A percentile compares a stretch with the other conserved stretches of the same genome.
phyloP scores from a whole-genome alignment of 148 eudicot species.

The Pharnaceum exiguum region DNA sequence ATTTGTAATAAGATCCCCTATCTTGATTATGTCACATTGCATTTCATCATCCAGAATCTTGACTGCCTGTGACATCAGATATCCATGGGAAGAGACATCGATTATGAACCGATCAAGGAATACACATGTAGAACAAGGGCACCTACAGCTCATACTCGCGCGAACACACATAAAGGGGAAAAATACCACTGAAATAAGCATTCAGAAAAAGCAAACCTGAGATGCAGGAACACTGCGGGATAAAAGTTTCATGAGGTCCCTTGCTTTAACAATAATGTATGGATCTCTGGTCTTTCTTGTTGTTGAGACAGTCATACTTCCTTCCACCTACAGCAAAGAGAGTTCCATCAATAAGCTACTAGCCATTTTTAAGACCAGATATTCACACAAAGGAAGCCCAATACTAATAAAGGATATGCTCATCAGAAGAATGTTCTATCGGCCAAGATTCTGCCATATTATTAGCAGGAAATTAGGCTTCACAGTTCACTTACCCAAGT shows the following conservation, averaged over 20 bases:
- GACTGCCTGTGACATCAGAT: constrained; percentile 48
- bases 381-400: no score
- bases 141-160: no score
- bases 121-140: background rate
- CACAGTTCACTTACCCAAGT: no score
- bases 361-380: no score
- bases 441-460: no score
- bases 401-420: no score
- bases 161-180: no score
- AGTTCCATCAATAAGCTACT: no score
- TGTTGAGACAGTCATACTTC: constrained; percentile 86
- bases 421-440: no score
- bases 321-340: constrained; percentile 66
- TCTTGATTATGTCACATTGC: constrained; percentile 90
- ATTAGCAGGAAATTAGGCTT: no score
- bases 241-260: constrained; percentile 86
- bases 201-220: constrained; percentile 43
- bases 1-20: constrained; percentile 75
- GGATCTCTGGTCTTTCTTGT: constrained; percentile 90
- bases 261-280: constrained; percentile 74
- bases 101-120: background rate
- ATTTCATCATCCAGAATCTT: constrained; percentile 89
- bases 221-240: constrained; percentile 95
- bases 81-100: background rate
- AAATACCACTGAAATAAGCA: background rate